Conservation (phyloP, 1,284 basidiomycete genomes). For the Exobasidium rhododendri region DNA sequence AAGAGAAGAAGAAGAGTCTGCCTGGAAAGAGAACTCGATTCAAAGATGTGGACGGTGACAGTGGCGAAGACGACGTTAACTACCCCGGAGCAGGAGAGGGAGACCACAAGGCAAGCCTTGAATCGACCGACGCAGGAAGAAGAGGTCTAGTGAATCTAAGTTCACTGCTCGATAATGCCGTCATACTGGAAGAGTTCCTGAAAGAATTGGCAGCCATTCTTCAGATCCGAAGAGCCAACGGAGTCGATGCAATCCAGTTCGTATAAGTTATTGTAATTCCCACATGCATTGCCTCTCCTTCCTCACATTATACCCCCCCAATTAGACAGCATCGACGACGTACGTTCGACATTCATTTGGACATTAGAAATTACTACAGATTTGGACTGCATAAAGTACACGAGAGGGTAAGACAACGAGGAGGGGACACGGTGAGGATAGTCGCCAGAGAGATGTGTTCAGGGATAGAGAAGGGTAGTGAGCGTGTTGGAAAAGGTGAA, state of each 20-base stretch:
- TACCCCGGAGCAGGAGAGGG: constrained; percentile 11
- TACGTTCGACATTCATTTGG: too few species aligned
- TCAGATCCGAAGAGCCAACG: constrained; percentile 76
- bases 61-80: constrained; percentile 9
- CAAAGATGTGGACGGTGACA: constrained; percentile 7
- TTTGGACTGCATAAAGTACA: too few species aligned
- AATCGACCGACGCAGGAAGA: constrained; percentile 9
- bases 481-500: background rate
- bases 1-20: constrained; percentile 20
- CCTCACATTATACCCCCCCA: too few species aligned
- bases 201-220: constrained; percentile 88
- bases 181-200: constrained; percentile 89
- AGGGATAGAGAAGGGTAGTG: background rate
- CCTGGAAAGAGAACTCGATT: constrained; percentile 24
- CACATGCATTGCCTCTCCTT: too few species aligned
- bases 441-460: background rate
- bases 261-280: too few species aligned
- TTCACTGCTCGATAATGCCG: constrained; percentile 82
- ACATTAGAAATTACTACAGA: too few species aligned
- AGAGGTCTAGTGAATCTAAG: constrained; percentile 65
- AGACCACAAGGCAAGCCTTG: constrained; percentile 15
- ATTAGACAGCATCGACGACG: too few species aligned
- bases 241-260: constrained; percentile 64
- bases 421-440: too few species aligned
- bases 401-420: too few species aligned